A percentile compares a stretch with the other conserved stretches of the same genome.
Conservation (phyloP, 2,329 filamentous ascomycete genomes). For the Aureobasidium sp. region DNA sequence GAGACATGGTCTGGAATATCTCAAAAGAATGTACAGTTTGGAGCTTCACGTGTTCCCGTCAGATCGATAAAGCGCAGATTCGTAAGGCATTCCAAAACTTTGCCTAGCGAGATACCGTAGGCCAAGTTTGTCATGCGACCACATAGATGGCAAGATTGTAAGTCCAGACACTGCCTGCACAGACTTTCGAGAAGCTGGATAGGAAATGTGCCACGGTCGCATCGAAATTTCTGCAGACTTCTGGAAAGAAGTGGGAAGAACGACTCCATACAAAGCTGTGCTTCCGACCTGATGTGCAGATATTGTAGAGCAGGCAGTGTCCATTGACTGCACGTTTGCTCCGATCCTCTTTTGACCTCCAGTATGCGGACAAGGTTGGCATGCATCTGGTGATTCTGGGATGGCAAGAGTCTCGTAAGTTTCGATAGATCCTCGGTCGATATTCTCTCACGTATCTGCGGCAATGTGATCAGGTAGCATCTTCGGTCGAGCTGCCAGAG, state of each 20-base stretch:
- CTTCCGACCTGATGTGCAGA: not conserved
- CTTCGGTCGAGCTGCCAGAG: not conserved
- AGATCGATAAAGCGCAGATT: not conserved
- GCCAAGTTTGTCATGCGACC: not conserved
- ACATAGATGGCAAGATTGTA: not conserved
- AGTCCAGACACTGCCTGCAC: not conserved
- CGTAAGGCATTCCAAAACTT: not conserved
- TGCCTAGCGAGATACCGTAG: not conserved
- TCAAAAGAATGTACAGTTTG: not conserved
- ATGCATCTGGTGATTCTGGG: not conserved
- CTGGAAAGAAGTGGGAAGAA: not conserved
- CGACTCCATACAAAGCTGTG: not conserved
- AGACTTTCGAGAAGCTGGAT: not conserved
- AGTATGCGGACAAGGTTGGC: not conserved
- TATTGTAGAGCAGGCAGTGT: not conserved
- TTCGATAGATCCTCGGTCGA: not conserved
- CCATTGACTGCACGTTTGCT: not conserved
- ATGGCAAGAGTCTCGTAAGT: not conserved
- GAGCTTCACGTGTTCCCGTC: not conserved
- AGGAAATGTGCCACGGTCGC: not conserved
- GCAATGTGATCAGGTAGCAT: not conserved
- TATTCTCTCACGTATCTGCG: not conserved
- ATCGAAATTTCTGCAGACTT: not conserved
- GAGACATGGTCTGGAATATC: not conserved
- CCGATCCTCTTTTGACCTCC: not conserved